A percentile compares a stretch with the other conserved stretches of the same genome.
Evolutionary conservation across 2,329 filamentous ascomycete genomes (phyloP).

Genomic region (Aspergillus terreus): DNA sequence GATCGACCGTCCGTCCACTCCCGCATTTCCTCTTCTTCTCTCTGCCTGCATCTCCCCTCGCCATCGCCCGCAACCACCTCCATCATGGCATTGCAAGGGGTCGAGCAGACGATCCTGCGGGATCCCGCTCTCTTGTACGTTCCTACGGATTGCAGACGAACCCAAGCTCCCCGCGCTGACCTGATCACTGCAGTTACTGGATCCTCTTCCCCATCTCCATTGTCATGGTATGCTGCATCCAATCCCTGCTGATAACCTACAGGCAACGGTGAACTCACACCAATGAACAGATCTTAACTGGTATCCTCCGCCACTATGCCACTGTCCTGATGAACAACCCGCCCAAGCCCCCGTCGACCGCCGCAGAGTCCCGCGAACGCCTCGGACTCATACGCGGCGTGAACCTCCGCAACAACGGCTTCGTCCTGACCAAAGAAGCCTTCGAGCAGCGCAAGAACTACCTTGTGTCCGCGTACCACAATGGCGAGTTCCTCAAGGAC

Average conservation of each 20-base stretch:
- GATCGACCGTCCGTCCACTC: constrained; percentile 10
- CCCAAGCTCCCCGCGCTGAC: constrained; percentile 12
- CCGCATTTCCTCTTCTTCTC: constrained; percentile 5
- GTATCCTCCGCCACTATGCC: constrained; percentile 92
- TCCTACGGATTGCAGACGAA: background rate
- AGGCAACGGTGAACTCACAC: background rate
- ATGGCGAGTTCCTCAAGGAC: constrained; percentile 83
- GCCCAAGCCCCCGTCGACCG: constrained; percentile 70
- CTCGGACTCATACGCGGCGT: constrained; percentile 79
- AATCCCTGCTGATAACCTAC: background rate
- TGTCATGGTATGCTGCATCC: constrained; percentile 68
- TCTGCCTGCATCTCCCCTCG: background rate
- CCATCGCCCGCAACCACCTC: constrained; percentile 7
- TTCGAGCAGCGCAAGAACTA: constrained; percentile 79
- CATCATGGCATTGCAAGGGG: constrained; percentile 72
- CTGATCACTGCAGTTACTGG: constrained; percentile 71
- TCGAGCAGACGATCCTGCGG: constrained; percentile 92
- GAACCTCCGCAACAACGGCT: constrained; percentile 76
- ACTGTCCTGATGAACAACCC: constrained; percentile 81
- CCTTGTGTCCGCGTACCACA: constrained; percentile 76
- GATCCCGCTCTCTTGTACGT: constrained; percentile 96
- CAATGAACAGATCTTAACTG: constrained; percentile 71
- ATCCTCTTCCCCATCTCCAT: constrained; percentile 95
- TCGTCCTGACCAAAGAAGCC: constrained; percentile 70
- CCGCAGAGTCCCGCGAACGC: constrained; percentile 69